Evolutionary conservation across 2,329 filamentous ascomycete species (phyloP).

Genomic region (Diaporthe velutina): DNA sequence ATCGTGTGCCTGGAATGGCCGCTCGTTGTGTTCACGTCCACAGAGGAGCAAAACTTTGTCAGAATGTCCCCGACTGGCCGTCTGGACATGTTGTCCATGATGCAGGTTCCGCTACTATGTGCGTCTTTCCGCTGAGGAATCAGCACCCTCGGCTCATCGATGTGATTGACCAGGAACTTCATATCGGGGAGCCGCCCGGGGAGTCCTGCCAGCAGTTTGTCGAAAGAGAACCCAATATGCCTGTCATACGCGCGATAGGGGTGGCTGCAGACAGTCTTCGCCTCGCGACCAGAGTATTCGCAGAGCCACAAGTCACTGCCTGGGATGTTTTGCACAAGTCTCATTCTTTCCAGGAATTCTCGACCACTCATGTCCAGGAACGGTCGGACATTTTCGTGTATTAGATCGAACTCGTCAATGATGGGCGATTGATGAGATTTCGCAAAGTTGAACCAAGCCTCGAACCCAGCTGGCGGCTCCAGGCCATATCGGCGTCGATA

Average conservation of each 20-base stretch:
- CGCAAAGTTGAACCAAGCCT: slow-evolving; percentile 60
- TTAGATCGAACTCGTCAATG: slow-evolving; percentile 64
- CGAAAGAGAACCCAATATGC: slow-evolving; percentile 12
- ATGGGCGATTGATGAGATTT: slow-evolving; percentile 54
- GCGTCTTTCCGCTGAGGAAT: neutral
- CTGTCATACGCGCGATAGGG: slow-evolving; percentile 28
- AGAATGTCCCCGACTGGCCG: slow-evolving; percentile 47
- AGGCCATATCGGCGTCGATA: slow-evolving; percentile 58
- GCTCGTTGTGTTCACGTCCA: neutral
- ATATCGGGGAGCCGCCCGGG: slow-evolving; percentile 51
- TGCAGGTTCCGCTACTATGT: neutral
- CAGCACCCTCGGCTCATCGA: slow-evolving; percentile 62
- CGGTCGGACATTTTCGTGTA: slow-evolving; percentile 55
- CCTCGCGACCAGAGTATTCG: slow-evolving; percentile 40
- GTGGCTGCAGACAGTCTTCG: slow-evolving; percentile 43
- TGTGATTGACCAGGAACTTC: slow-evolving; percentile 60
- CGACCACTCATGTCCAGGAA: slow-evolving; percentile 55
- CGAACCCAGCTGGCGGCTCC: slow-evolving; percentile 61
- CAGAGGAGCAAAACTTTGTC: neutral
- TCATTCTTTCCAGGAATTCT: slow-evolving; percentile 49
- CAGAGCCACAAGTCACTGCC: slow-evolving; percentile 34
- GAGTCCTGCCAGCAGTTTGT: slow-evolving; percentile 44
- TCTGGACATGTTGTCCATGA: slow-evolving; percentile 45
- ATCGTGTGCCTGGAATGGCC: neutral
- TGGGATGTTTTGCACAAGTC: neutral